These are phyloP conservation scores for Fusarium setosum DNA, from an alignment of 2,329 filamentous ascomycete genomes.

Conservation along the genomic window DNA sequence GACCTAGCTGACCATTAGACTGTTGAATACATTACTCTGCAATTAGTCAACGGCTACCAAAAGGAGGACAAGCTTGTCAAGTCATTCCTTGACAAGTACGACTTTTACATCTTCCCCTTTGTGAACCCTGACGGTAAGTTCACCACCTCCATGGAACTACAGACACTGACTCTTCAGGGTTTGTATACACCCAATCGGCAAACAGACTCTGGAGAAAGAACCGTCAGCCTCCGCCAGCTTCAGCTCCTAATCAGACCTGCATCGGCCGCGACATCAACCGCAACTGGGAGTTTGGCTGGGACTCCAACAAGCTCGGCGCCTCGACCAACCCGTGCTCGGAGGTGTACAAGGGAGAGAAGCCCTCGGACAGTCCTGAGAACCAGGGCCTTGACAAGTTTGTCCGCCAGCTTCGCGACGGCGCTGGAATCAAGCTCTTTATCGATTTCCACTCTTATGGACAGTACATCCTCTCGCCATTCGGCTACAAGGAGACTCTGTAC, in stretches of 20 bases:
- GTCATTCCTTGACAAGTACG: slow-evolving; percentile 64
- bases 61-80: slow-evolving; percentile 49
- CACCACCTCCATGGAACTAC: not conserved
- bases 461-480: slow-evolving; percentile 57
- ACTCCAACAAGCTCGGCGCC: slow-evolving; percentile 54
- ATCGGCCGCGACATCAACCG: slow-evolving; percentile 65
- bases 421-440: slow-evolving; percentile 58
- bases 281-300: slow-evolving; percentile 65
- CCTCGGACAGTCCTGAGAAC: slow-evolving; percentile 59
- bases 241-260: slow-evolving; percentile 48
- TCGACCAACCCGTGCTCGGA: slow-evolving; percentile 61
- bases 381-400: slow-evolving; percentile 53
- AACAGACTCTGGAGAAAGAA: slow-evolving; percentile 66
- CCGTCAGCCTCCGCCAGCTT: slow-evolving; percentile 51
- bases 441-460: slow-evolving; percentile 61
- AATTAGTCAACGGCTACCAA: slow-evolving; percentile 57
- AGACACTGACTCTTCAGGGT: slow-evolving; percentile 46
- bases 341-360: slow-evolving; percentile 54
- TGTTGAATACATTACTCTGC: slow-evolving; percentile 60
- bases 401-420: slow-evolving; percentile 43
- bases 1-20: slow-evolving; percentile 36
- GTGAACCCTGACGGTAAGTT: slow-evolving; percentile 59
- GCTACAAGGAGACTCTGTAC: slow-evolving; percentile 55
- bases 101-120: slow-evolving; percentile 66
- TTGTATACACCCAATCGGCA: slow-evolving; percentile 57